phyloP scores from a whole-genome alignment of 1,284 basidiomycete genomes.

The Boletus semigastroideus region DNA sequence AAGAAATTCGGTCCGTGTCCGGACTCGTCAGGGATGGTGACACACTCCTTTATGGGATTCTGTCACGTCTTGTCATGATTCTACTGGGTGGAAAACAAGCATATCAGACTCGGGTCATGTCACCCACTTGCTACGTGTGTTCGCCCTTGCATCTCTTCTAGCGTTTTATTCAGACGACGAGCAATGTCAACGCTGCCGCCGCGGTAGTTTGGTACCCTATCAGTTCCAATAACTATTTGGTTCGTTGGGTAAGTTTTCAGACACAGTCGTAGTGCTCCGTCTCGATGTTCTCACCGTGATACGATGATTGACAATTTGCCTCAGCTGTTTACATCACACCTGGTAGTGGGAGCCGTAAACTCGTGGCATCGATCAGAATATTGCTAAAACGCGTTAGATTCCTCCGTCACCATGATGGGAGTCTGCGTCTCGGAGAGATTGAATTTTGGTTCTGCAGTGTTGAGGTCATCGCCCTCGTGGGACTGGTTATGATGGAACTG shows the following conservation, averaged over 20 bases:
- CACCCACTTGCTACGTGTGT: slow-evolving; percentile 48
- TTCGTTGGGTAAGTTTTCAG: slow-evolving; percentile 5
- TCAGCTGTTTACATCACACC: slow-evolving; percentile 13
- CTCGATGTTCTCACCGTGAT: neutral
- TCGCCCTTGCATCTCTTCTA: slow-evolving; percentile 36
- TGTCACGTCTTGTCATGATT: slow-evolving; percentile 37
- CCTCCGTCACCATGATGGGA: slow-evolving; percentile 31
- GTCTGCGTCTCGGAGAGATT: slow-evolving; percentile 35
- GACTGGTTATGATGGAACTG: slow-evolving; percentile 35
- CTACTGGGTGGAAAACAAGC: too few species aligned
- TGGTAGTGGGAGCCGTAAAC: slow-evolving; percentile 14
- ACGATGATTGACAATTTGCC: slow-evolving; percentile 1
- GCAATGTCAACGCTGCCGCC: slow-evolving; percentile 7
- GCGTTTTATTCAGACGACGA: slow-evolving; percentile 11
- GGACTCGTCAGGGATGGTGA: slow-evolving; percentile 26
- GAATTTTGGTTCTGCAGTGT: slow-evolving; percentile 40
- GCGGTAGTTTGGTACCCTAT: slow-evolving; percentile 8
- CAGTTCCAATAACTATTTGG: slow-evolving; percentile 14
- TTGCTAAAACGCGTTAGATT: slow-evolving; percentile 23
- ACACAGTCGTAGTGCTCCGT: neutral
- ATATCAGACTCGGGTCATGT: slow-evolving; percentile 38
- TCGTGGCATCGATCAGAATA: neutral
- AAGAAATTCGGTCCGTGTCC: slow-evolving; percentile 22
- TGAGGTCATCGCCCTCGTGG: slow-evolving; percentile 38
- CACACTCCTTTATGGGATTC: slow-evolving; percentile 26